Evolutionary conservation across 169 alveolate genomes (phyloP).

Genomic region (Plasmodium cynomolgi): DNA sequence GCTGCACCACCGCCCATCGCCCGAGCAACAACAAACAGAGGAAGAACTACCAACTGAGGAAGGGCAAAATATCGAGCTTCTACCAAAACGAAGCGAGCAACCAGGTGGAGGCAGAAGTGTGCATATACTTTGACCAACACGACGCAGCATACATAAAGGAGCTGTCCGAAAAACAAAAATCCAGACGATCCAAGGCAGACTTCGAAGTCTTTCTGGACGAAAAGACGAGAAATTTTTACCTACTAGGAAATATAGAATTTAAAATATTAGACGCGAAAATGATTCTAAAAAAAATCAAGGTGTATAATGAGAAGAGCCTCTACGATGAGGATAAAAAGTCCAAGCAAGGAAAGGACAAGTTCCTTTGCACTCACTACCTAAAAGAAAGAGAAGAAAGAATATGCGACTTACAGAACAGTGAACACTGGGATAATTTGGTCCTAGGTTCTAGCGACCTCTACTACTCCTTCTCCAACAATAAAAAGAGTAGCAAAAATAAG

Average conservation of each 20-base stretch:
- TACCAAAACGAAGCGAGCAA: neutral
- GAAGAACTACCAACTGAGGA: conserved; percentile 10
- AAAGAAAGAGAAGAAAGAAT: conserved; percentile 46
- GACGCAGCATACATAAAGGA: conserved; percentile 15
- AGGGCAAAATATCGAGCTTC: conserved; percentile 52
- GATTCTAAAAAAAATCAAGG: conserved; percentile 33
- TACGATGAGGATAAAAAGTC: conserved; percentile 12
- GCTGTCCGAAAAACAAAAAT: neutral
- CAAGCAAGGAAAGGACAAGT: conserved; percentile 37
- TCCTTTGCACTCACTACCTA: conserved; percentile 32
- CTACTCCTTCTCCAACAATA: conserved; percentile 25
- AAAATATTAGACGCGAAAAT: conserved; percentile 43
- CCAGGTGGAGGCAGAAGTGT: conserved; percentile 31
- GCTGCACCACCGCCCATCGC: neutral
- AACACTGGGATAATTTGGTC: conserved; percentile 59
- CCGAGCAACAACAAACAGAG: neutral
- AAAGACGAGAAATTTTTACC: conserved; percentile 4
- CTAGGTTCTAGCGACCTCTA: conserved; percentile 63
- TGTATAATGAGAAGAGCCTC: conserved; percentile 18
- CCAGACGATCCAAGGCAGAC: conserved; percentile 21
- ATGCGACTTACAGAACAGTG: conserved; percentile 21
- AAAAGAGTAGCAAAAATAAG: conserved; percentile 45
- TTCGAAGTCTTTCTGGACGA: conserved; percentile 8
- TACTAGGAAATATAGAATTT: conserved; percentile 45
- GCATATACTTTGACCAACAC: conserved; percentile 25